Evolutionary conservation across 179 eudicot genomes (phyloP).

Genomic region (Spergularia azorica): DNA sequence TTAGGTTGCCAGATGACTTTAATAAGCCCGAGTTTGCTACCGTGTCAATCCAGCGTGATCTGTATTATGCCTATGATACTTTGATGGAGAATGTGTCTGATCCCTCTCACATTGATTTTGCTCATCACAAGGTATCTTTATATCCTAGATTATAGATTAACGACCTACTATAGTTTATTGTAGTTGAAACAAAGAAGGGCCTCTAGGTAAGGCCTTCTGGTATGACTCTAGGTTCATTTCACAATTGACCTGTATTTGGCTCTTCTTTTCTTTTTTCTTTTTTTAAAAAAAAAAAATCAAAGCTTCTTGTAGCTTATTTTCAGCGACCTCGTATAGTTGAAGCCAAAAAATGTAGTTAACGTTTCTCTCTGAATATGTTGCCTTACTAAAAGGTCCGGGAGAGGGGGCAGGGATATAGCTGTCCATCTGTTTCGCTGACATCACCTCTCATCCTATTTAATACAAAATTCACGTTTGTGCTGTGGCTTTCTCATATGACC

Average conservation of each 20-base stretch:
- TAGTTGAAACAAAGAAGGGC: not conserved
- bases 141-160: not conserved
- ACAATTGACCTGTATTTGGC: not conserved
- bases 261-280: no score
- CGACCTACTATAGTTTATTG: not conserved
- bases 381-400: not conserved
- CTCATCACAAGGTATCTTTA: constrained; percentile 85
- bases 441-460: no score
- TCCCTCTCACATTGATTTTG: constrained; percentile 99
- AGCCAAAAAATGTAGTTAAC: no score
- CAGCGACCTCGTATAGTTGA: not conserved
- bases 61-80: constrained; percentile 94
- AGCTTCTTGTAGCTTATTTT: constrained; percentile 3
- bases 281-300: not conserved
- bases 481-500: no score
- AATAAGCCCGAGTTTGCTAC: constrained; percentile 92
- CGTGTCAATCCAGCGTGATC: constrained; percentile 90
- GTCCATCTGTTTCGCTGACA: no score
- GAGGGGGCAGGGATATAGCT: not conserved
- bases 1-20: constrained; percentile 95
- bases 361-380: not conserved
- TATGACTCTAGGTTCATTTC: not conserved
- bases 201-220: no score
- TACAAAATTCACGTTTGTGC: no score
- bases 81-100: constrained; percentile 99